Conservation (phyloP, 495 filamentous ascomycete genomes). For the Pseudevernia furfuracea region DNA sequence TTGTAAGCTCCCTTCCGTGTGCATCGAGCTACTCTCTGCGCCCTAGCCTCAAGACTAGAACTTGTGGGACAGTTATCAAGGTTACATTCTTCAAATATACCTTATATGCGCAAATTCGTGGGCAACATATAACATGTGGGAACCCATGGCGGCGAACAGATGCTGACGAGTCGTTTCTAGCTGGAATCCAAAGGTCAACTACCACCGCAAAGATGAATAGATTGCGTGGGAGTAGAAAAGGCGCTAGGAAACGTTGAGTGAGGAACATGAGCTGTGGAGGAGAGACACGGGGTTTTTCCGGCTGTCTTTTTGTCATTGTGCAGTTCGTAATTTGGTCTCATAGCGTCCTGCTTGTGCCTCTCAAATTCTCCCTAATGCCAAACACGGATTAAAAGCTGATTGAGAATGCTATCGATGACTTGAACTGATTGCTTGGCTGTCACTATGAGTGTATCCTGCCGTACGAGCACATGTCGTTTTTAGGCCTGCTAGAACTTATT, state of each 20-base stretch:
- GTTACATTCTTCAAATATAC: neutral
- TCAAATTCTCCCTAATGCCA: neutral
- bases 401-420: neutral
- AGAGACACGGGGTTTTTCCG: neutral
- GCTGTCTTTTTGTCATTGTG: neutral
- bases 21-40: neutral
- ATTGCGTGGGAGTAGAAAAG: neutral
- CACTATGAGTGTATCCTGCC: neutral
- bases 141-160: neutral
- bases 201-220: constrained; percentile 82
- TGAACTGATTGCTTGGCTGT: neutral
- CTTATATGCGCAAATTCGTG: neutral
- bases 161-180: constrained; percentile 36
- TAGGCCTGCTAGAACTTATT: neutral
- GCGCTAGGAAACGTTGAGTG: neutral
- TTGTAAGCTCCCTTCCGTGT: constrained; percentile 50
- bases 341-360: neutral
- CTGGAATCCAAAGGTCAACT: constrained; percentile 94
- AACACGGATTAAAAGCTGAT: neutral
- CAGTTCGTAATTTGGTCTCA: neutral
- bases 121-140: neutral
- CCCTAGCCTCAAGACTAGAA: neutral
- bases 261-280: neutral
- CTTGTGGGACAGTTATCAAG: neutral
- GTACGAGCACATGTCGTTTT: neutral